Evolutionary conservation across 129 eudicot genomes (phyloP), one percentile per base, ranked within the genome.

Genomic region (Mikania micrantha): DNA sequence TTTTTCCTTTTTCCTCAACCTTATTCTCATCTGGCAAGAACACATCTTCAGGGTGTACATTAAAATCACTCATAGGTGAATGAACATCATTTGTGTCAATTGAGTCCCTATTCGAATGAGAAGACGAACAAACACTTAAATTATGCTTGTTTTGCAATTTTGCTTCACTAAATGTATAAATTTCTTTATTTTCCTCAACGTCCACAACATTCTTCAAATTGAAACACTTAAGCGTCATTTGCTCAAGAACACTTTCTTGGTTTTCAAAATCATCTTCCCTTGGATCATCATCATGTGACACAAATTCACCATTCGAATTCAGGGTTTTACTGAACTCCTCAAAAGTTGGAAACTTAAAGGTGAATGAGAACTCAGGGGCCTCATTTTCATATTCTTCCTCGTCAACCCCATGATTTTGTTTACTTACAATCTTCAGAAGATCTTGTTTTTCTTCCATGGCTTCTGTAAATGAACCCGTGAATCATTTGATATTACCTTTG

Each of bases 271-370:
- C 68, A 20, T 38, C 60, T 63, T 73, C 41, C 40, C 32, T 24
- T 20, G 34, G 45, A 47, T 42, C 74, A 57, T 78, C 58, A 42
- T 75, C n/a, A n/a, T n/a, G 53, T 11, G 36, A 44, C 52, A 27
- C 69, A 63, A 60, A 36, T 77, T 52, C 77, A 5, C 3, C 72
- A 7, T 25, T 25, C 31, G 7, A 21, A 21, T 69, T 64, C 35
- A 17, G 62, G 59, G 58, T 78, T 59, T 56, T 66, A 60, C 66
- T 64, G 15, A 85, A 80, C 54, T 90, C 97, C 41, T 90, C 95
- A 73, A 41, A 90, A 21, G 84, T 78, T 3, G 91, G 97, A 66
- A 90, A 90, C 49, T 78, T 84, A 60, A 90, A 90, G 19, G 71
- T 71, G 45, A 90, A 84, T 20, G 41, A 58, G 15, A 72, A 66